These are phyloP conservation scores for Talaromyces sp. DNA, from an alignment of 2,329 filamentous ascomycete species.

Conservation along the genomic window DNA sequence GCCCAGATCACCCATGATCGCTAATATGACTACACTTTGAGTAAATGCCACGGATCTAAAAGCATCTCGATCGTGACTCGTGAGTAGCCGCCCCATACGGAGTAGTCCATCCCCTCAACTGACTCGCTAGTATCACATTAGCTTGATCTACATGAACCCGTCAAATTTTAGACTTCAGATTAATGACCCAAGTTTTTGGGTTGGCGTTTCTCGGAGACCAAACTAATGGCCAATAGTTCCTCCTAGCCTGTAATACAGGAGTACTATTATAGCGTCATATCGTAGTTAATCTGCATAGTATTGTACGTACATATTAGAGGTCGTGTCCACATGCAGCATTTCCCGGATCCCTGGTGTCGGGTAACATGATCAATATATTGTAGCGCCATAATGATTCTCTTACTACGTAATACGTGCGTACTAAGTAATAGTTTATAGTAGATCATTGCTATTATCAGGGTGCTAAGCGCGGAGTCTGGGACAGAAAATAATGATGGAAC, in stretches of 20 bases:
- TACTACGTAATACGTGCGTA: too few relatives aligned
- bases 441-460: slow-evolving; percentile 1
- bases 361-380: slow-evolving; percentile 4
- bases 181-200: slow-evolving; percentile 3
- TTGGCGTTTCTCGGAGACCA: background rate
- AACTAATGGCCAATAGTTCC: background rate
- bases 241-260: background rate
- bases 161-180: background rate
- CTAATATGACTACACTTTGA: too few relatives aligned
- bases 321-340: background rate
- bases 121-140: background rate
- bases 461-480: slow-evolving; percentile 1
- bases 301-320: background rate
- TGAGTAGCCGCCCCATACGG: too few relatives aligned
- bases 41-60: too few relatives aligned
- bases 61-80: too few relatives aligned
- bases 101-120: too few relatives aligned
- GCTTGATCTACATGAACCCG: background rate
- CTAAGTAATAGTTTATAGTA: background rate
- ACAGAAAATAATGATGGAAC: background rate
- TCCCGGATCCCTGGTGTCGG: background rate
- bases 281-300: background rate
- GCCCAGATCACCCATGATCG: too few relatives aligned
- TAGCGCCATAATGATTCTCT: background rate
- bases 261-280: background rate